Base-by-base conservation (phyloP, 2,329 filamentous ascomycete genomes). In the Aureobasidium sp. region DNA sequence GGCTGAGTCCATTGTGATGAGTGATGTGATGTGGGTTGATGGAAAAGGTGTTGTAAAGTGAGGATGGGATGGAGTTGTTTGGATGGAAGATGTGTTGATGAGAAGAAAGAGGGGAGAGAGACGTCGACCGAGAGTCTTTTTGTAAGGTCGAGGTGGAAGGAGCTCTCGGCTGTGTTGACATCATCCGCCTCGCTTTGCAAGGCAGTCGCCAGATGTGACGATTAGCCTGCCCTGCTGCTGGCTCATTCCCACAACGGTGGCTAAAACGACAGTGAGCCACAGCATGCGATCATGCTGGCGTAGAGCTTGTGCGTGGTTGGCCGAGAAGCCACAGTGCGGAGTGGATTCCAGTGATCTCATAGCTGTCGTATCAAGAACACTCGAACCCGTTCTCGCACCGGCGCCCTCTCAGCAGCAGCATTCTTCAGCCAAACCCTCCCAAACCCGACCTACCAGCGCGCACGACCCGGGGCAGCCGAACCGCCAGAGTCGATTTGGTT, bases 1-100 rank as follows among this genome's bases (percentile, higher is more conserved):
- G 40, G 85, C 84, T 69, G 83, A 83, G 17, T 88, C 79, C 84
- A 88, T 86, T 66, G 25, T 79, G 70, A 61, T 53, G 46, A 37
- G 59, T 38, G 37, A 60, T 37, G 50, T 61, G 27, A 27, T 45
- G 23, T 33, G 40, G 4, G 37, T 45, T 55, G 11, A 37, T 55
- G 47, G 40, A 27, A 33, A 49, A 59, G 45, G 19, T 42, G n/a
- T 37, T 21, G 15, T 35, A 7, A 27, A 17, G 13, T 50, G 45
- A 29, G n/a, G 23, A 46, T 29, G 43, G 23, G 23, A 49, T 47
- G 45, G 13, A 23, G 21, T 42, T 38, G 13, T 37, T 35, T 49
- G 59, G 43, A 27, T 58, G 55, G 54, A 47, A 58, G 43, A 49
- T 49, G 55, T 58, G 55, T 47, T 53, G 58, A 60, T 45, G 49